A percentile compares a stretch with the other conserved stretches of the same genome.
These are phyloP conservation scores for Nemania serpens DNA, from an alignment of 2,329 filamentous ascomycete genomes.

Conservation along the genomic window DNA sequence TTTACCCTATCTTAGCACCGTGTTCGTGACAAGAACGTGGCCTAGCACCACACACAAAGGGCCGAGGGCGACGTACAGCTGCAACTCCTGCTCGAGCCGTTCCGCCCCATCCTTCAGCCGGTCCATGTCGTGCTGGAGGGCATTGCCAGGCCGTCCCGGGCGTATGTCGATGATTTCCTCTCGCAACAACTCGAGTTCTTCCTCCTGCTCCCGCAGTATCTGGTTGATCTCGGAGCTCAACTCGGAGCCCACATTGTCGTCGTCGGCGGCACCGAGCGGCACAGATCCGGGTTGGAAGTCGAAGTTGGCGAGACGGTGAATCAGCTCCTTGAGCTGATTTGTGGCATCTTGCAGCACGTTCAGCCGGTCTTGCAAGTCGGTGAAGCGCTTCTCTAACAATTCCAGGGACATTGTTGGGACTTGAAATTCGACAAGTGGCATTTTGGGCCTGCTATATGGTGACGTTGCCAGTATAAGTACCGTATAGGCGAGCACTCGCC, in stretches of 20 bases:
- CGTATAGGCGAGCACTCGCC: too few relatives aligned
- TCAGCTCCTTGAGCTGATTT: slow-evolving; percentile 61
- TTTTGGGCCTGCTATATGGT: slow-evolving; percentile 3
- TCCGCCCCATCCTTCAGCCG: slow-evolving; percentile 69
- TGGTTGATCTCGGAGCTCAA: slow-evolving; percentile 81
- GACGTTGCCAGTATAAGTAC: slow-evolving; percentile 9
- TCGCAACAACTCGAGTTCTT: slow-evolving; percentile 78
- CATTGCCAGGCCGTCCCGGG: slow-evolving; percentile 53
- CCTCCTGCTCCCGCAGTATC: slow-evolving; percentile 75
- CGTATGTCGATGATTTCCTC: slow-evolving; percentile 78
- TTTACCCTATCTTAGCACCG: slow-evolving; percentile 6
- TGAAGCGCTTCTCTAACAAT: slow-evolving; percentile 64
- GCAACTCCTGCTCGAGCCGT: slow-evolving; percentile 71
- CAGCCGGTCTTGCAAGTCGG: slow-evolving; percentile 64
- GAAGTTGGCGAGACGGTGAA: slow-evolving; percentile 62
- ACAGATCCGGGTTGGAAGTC: slow-evolving; percentile 63
- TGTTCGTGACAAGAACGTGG: not conserved
- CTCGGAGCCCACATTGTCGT: slow-evolving; percentile 66
- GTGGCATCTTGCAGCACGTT: slow-evolving; percentile 65
- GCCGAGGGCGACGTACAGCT: slow-evolving; percentile 55
- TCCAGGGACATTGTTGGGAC: slow-evolving; percentile 57
- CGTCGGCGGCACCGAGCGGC: slow-evolving; percentile 54
- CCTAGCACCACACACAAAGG: not conserved
- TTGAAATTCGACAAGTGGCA: not conserved
- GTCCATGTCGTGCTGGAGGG: slow-evolving; percentile 65